Conservation (phyloP, 257 asterid genomes). For the Solanum peruvianum region DNA sequence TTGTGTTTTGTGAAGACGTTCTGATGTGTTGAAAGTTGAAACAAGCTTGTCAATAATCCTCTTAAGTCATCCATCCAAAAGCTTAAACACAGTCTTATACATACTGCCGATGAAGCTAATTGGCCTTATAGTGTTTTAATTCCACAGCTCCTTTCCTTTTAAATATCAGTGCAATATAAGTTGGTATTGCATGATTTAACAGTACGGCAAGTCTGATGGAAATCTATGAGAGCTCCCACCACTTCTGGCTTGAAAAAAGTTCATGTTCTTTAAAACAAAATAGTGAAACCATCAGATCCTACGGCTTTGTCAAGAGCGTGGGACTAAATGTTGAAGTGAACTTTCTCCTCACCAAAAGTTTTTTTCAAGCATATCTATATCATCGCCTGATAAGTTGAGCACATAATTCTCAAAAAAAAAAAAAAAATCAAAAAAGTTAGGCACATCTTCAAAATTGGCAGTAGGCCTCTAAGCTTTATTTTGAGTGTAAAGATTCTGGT, state of each 20-base stretch:
- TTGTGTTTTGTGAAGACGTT: neutral
- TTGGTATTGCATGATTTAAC: neutral
- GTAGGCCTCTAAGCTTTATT: neutral
- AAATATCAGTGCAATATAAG: neutral
- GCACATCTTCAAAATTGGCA: neutral
- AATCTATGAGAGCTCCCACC: neutral
- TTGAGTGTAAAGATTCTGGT: neutral
- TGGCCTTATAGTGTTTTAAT: neutral
- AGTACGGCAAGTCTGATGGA: neutral
- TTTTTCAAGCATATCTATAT: neutral
- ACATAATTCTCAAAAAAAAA: neutral
- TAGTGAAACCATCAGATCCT: neutral
- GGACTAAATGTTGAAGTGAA: neutral
- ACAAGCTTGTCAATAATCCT: neutral
- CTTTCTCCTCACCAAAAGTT: neutral
- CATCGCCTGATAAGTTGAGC: neutral
- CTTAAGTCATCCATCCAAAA: neutral
- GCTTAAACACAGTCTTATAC: neutral
- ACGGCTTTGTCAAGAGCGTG: neutral
- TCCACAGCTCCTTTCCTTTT: neutral
- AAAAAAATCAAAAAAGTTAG: neutral
- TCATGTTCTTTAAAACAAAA: neutral
- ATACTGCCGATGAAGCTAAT: neutral
- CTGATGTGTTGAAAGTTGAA: neutral
- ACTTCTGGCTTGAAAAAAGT: neutral